These are phyloP conservation scores for Crithidia expoeki DNA, from an alignment of 208 protist species.

Conservation along the genomic window DNA sequence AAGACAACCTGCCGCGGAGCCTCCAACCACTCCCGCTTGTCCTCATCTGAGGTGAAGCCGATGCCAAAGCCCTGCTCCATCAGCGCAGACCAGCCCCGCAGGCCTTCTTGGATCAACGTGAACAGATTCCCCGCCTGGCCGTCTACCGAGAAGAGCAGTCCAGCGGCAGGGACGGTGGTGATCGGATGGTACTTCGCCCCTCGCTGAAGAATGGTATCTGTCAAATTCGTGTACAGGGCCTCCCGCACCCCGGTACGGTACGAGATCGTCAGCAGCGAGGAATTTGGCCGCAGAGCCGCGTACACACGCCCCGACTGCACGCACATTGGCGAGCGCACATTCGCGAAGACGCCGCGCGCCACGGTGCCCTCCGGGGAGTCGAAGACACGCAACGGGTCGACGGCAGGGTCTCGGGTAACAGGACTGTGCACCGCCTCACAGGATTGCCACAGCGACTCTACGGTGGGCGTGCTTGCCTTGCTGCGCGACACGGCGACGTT, in stretches of 20 bases:
- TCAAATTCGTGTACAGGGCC: slow-evolving; percentile 29
- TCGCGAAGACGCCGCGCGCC: slow-evolving; percentile 16
- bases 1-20: slow-evolving; percentile 29
- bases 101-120: slow-evolving; percentile 28
- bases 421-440: slow-evolving; percentile 24
- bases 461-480: slow-evolving; percentile 7
- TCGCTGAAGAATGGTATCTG: slow-evolving; percentile 22
- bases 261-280: slow-evolving; percentile 15
- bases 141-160: slow-evolving; percentile 21
- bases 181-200: slow-evolving; percentile 38
- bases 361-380: slow-evolving; percentile 13
- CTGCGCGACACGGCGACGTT: neutral
- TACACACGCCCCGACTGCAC: slow-evolving; percentile 38
- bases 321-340: slow-evolving; percentile 34
- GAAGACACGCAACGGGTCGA: slow-evolving; percentile 20
- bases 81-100: slow-evolving; percentile 18
- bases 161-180: slow-evolving; percentile 30
- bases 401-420: slow-evolving; percentile 7
- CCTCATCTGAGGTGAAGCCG: slow-evolving; percentile 16
- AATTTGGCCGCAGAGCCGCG: slow-evolving; percentile 16
- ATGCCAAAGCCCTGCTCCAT: slow-evolving; percentile 22
- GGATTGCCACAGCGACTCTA: slow-evolving; percentile 18
- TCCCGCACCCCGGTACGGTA: slow-evolving; percentile 14
- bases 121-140: slow-evolving; percentile 16
- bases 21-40: slow-evolving; percentile 19